phyloP scores from a whole-genome alignment of 768 basidiomycete genomes.

The Leucosporidium creatinivorum region DNA sequence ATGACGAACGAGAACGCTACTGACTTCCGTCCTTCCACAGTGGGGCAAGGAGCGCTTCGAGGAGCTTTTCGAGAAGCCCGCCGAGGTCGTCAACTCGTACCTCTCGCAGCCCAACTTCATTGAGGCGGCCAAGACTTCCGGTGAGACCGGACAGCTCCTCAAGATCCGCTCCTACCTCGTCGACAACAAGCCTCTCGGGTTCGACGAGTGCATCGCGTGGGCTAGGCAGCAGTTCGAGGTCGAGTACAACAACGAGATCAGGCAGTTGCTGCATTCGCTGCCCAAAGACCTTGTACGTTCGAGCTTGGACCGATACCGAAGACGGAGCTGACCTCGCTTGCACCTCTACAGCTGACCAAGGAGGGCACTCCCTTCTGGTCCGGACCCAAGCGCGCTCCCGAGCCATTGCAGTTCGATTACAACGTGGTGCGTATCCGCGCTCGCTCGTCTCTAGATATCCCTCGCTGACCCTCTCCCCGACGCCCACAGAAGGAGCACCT shows the following conservation, averaged over 20 bases:
- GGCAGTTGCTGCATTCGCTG: constrained; percentile 83
- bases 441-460: background rate
- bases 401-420: constrained; percentile 76
- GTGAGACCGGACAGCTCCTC: constrained; percentile 80
- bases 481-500: constrained; percentile 66
- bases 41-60: constrained; percentile 94
- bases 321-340: background rate
- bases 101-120: constrained; percentile 93
- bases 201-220: constrained; percentile 97
- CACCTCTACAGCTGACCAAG: constrained; percentile 53
- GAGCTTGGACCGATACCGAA: background rate
- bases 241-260: constrained; percentile 86
- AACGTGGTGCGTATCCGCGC: constrained; percentile 60
- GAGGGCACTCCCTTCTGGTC: constrained; percentile 98
- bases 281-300: constrained; percentile 74
- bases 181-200: constrained; percentile 83
- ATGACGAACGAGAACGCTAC: background rate
- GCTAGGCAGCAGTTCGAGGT: constrained; percentile 90
- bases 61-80: constrained; percentile 83
- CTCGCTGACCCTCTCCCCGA: background rate
- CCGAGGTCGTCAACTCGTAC: constrained; percentile 89
- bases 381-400: constrained; percentile 94
- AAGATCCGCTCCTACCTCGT: constrained; percentile 85
- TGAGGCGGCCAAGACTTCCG: constrained; percentile 51
- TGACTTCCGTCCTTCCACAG: constrained; percentile 43